Base-by-base conservation (phyloP, 2,329 filamentous ascomycete species). In the Xylaria multiplex region DNA sequence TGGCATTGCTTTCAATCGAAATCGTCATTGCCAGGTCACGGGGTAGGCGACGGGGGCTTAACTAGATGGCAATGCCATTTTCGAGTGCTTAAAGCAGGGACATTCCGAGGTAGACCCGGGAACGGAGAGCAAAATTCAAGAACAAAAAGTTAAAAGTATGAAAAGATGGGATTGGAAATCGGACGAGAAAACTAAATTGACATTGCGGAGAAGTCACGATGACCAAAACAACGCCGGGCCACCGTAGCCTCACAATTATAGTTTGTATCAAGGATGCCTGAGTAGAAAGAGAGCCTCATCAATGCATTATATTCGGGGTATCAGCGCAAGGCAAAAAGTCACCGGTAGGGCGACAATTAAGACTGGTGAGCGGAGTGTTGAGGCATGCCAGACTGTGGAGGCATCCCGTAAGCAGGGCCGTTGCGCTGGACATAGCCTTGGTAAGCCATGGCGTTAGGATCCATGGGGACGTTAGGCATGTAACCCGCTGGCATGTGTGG, bases 351-450 rank as follows among this genome's bases (percentile, higher is more conserved):
- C 58, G 68, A 72, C 71, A 65, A 75, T 83, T 83, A 93, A 80
- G 91, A 90, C 81, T 92, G 91, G 79, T 94, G 92, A 71, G 92
- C 91, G 75, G 92, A 90, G 81, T 93, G 92, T 75, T 93, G 91
- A 64, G 91, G 90, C 86, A 96, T 92, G 73, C 91, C 89, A 70
- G 87, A 85, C 77, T 92, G 90, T 60, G 91, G 86, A 59, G 91
- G 91, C 89, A 96, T 93, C 58, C 88, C 89, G 75, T 93, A 94
- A 75, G 90, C 91, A 75, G 88, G 89, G 71, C 86, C 86, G 76
- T 46, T 42, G 52, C 87, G 87, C 80, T 91, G 90, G 74, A 96
- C 89, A 77, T 96, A 96, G 79, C 89, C 92, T 77, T 93, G 91
- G 78, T 97, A 97, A 40, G 91, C 90, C 75, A 93, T 84, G 68